These are phyloP conservation scores for Pseudopithomyces maydicus DNA, from an alignment of 2,329 filamentous ascomycete genomes.

Conservation along the genomic window DNA sequence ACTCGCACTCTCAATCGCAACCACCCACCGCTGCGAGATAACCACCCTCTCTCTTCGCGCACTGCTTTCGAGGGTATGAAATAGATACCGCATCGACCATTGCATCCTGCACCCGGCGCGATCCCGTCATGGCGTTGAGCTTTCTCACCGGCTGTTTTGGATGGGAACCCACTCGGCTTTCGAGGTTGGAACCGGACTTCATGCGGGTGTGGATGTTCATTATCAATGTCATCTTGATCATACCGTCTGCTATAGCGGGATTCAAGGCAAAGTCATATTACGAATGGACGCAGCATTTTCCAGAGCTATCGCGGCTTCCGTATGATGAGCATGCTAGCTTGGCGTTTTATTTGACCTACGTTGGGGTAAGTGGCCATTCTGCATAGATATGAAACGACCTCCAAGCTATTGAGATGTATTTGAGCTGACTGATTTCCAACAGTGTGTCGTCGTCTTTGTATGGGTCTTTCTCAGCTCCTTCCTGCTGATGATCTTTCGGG, in stretches of 20 bases:
- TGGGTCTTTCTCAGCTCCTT: constrained; percentile 18
- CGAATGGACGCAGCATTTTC: constrained; percentile 5
- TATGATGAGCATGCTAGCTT: constrained; percentile 13
- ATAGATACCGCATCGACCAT: too few relatives aligned
- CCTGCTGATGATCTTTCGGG: constrained; percentile 2
- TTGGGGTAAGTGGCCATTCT: constrained; percentile 8
- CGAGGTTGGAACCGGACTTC: constrained; percentile 4
- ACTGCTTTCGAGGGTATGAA: too few relatives aligned
- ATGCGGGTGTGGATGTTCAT: constrained; percentile 11
- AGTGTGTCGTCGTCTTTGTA: constrained; percentile 15
- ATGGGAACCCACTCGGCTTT: constrained; percentile 13
- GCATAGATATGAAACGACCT: neutral
- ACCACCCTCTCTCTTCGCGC: too few relatives aligned
- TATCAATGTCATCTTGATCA: constrained; percentile 15
- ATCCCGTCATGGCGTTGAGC: constrained; percentile 7
- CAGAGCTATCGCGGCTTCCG: constrained; percentile 9
- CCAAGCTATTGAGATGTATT: too few relatives aligned
- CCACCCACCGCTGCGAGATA: too few relatives aligned
- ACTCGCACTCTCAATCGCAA: too few relatives aligned
- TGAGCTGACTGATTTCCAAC: constrained; percentile 1
- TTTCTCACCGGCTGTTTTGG: constrained; percentile 19
- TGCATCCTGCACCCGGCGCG: too few relatives aligned
- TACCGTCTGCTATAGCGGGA: constrained; percentile 12
- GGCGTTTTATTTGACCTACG: constrained; percentile 15
- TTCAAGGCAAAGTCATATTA: constrained; percentile 13